Evolutionary conservation across 2,329 filamentous ascomycete species (phyloP).

Genomic region (Rhynchosporium graminicola): DNA sequence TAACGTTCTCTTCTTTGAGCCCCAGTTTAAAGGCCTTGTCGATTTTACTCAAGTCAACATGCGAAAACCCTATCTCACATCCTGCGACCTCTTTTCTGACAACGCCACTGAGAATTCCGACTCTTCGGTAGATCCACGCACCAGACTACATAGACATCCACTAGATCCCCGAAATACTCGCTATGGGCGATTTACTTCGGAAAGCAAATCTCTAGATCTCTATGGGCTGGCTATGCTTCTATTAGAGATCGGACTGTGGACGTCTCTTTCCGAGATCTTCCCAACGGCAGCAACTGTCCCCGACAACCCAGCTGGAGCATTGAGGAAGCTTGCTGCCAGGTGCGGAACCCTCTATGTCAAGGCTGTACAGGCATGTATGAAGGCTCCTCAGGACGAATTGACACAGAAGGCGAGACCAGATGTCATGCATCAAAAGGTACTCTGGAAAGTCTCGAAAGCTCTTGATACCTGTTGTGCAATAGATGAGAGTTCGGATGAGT

Average conservation of each 20-base stretch:
- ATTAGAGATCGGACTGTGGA: slow-evolving; percentile 76
- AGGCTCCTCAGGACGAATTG: slow-evolving; percentile 65
- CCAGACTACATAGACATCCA: slow-evolving; percentile 60
- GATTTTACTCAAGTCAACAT: slow-evolving; percentile 53
- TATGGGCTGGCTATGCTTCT: slow-evolving; percentile 74
- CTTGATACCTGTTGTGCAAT: slow-evolving; percentile 63
- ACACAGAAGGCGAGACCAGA: slow-evolving; percentile 50
- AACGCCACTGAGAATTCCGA: slow-evolving; percentile 41
- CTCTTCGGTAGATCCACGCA: slow-evolving; percentile 20
- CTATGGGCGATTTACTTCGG: slow-evolving; percentile 53
- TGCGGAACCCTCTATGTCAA: slow-evolving; percentile 76
- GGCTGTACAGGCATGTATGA: slow-evolving; percentile 71
- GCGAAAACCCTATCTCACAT: slow-evolving; percentile 68
- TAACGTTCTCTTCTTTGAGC: slow-evolving; percentile 65
- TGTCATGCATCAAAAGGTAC: slow-evolving; percentile 56
- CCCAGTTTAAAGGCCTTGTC: slow-evolving; percentile 32
- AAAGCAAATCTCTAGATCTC: slow-evolving; percentile 64
- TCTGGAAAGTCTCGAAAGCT: slow-evolving; percentile 50
- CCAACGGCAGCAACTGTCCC: slow-evolving; percentile 33
- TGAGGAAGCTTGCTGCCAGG: slow-evolving; percentile 45
- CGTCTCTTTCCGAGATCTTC: slow-evolving; percentile 51
- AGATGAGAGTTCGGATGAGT: slow-evolving; percentile 58
- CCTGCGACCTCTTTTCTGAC: slow-evolving; percentile 70
- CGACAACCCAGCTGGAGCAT: slow-evolving; percentile 31
- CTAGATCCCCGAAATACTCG: slow-evolving; percentile 57